Percentiles rank a stretch among this genome's conserved stretches.
Conservation (phyloP, 2,329 filamentous ascomycete species). For the Phoma sp. region DNA sequence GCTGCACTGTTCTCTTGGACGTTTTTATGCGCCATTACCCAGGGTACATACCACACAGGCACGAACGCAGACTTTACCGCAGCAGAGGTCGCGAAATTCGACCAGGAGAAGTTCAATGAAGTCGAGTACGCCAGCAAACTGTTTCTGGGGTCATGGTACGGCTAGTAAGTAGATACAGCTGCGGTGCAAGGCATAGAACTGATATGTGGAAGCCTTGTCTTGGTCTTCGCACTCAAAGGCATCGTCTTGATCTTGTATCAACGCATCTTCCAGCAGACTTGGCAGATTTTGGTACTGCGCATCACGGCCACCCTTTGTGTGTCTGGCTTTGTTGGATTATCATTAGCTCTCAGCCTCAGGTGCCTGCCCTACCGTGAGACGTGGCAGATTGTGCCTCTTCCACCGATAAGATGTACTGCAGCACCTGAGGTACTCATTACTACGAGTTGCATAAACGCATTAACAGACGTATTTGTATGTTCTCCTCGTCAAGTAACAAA, state of each 20-base stretch:
- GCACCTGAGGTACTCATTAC: constrained; percentile 18
- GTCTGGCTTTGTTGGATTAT: constrained; percentile 8
- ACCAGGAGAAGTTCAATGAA: constrained; percentile 5
- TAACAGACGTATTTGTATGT: constrained; percentile 17
- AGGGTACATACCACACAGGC: constrained; percentile 19
- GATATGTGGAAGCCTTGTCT: neutral
- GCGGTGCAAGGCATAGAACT: neutral
- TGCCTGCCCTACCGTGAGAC: constrained; percentile 12
- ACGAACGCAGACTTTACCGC: constrained; percentile 20
- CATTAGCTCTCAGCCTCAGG: constrained; percentile 12
- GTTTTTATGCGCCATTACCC: constrained; percentile 8
- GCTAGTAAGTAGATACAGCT: constrained; percentile 13
- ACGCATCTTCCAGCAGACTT: constrained; percentile 17
- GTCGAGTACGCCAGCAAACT: constrained; percentile 18
- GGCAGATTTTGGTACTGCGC: constrained; percentile 18
- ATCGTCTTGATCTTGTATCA: constrained; percentile 23
- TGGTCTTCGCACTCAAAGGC: constrained; percentile 22
- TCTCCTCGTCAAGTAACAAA: neutral
- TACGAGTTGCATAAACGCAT: constrained; percentile 20
- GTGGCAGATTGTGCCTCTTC: constrained; percentile 15
- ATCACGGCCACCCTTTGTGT: constrained; percentile 16
- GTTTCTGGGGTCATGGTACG: constrained; percentile 21
- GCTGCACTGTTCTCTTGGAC: constrained; percentile 16
- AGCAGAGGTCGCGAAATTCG: constrained; percentile 14
- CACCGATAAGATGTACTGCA: constrained; percentile 13